Evolutionary conservation across 164 flowering plant species (phyloP).

Genomic region (Vitis rotundifolia): DNA sequence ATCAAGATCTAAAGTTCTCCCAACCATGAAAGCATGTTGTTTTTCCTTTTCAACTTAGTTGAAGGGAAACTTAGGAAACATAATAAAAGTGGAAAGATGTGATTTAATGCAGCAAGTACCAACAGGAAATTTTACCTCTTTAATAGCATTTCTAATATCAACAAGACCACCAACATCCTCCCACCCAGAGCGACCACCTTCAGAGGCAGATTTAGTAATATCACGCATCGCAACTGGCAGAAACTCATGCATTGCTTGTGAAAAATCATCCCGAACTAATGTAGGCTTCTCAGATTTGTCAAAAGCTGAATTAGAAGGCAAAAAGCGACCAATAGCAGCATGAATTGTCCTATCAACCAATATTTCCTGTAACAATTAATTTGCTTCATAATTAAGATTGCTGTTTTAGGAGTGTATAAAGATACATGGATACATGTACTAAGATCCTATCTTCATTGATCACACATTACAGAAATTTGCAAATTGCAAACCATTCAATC

Average conservation of each 20-base stretch:
- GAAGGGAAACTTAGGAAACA: no score
- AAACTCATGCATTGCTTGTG: conserved; percentile 77
- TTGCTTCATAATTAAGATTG: neutral
- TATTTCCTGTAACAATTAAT: conserved; percentile 58
- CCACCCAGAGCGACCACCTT: conserved; percentile 89
- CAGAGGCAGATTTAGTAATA: conserved; percentile 72
- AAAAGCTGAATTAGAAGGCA: conserved; percentile 35
- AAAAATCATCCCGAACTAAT: conserved; percentile 68
- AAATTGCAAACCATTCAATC: neutral
- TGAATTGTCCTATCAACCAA: conserved; percentile 92
- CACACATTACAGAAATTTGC: neutral
- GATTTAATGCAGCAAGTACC: neutral
- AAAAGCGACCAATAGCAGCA: conserved; percentile 73
- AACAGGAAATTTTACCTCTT: conserved; percentile 55
- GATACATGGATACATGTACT: neutral
- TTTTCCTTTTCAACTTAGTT: no score
- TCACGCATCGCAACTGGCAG: conserved; percentile 96
- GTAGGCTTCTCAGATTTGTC: conserved; percentile 34
- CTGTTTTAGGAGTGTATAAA: neutral
- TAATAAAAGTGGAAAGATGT: neutral
- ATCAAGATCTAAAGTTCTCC: no score
- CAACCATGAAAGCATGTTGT: no score
- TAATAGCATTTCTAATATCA: conserved; percentile 70
- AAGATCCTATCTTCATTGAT: neutral
- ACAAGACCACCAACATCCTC: conserved; percentile 94